Base-by-base conservation (phyloP, 2,329 filamentous ascomycete species). In the Cadophora luteo-olivacea region DNA sequence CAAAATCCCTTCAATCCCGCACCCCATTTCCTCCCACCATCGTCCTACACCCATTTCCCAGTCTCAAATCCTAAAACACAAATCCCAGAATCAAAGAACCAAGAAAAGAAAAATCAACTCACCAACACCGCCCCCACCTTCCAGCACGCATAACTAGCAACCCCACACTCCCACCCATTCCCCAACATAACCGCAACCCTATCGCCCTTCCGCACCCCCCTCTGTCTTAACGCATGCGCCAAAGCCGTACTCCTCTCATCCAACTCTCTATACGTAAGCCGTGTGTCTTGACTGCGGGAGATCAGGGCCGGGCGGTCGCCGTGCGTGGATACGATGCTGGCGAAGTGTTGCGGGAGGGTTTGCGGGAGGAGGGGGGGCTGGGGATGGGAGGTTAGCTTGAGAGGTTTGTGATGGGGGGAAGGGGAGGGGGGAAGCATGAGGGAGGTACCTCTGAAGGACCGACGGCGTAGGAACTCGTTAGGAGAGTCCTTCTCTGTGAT, bases 51-150 rank as follows among this genome's bases (percentile, higher is more conserved):
- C n/a, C n/a, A n/a, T n/a, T n/a, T n/a, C n/a, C n/a, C n/a, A n/a
- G n/a, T n/a, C n/a, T n/a, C 8, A 58, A 14, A 33, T 22, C 33
- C 29, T 11, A 58, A 57, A 25, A 51, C 2, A 8, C 24, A 11
- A 19, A 22, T 45, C n/a, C 8, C 29, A 61, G 33, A 68, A 29
- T 5, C 29, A 29, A 5, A 29, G 5, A 29, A 29, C 5, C 29
- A 29, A 29, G 29, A 29, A 29, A 29, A 29, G 3, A 5, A 29
- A 29, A 29, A 29, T 5, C 29, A 29, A 61, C 63, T 22, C 81
- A 89, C 94, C 70, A 98, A 83, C 62, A 98, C 88, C 29, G 93
- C 95, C n/a, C 96, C 96, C 11, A 98, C 86, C 80, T 98, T 98
- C 83, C 95, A 97, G 65, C 96, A 80, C 0, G 94, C 94, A 80